Conservation (phyloP, 306 rosid species). For the Pueraria montana region DNA sequence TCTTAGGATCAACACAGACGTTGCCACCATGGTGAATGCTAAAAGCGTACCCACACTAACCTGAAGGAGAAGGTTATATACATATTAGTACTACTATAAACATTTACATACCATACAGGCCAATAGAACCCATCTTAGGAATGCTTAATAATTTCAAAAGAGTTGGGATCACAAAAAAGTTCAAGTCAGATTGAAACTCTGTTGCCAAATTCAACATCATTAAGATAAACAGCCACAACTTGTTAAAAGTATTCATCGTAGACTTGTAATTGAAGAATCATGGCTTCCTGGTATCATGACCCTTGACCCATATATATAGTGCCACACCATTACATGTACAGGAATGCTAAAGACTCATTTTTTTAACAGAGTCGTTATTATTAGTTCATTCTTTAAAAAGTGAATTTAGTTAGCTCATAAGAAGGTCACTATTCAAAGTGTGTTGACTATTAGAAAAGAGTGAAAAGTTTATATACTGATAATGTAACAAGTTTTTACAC, state of each 20-base stretch:
- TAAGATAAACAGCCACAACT: neutral
- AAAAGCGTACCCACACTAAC: slow-evolving; percentile 96
- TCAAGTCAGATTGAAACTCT: neutral
- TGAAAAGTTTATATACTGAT: no score
- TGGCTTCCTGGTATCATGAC: slow-evolving; percentile 7
- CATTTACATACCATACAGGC: slow-evolving; percentile 12
- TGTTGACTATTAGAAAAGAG: neutral
- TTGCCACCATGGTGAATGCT: slow-evolving; percentile 89
- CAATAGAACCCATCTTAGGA: slow-evolving; percentile 9
- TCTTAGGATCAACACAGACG: slow-evolving; percentile 85
- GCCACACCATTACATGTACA: neutral
- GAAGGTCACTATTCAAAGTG: neutral
- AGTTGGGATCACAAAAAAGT: neutral
- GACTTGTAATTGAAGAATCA: slow-evolving; percentile 25
- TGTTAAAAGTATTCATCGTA: neutral
- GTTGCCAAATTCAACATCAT: neutral
- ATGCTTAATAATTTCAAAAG: neutral
- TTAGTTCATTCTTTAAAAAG: neutral
- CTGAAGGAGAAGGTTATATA: slow-evolving; percentile 56
- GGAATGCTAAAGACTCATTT: neutral
- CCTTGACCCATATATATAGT: neutral
- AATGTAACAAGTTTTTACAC: no score
- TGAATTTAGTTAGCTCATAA: neutral
- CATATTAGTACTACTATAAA: slow-evolving; percentile 4
- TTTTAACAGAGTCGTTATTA: neutral